Evolutionary conservation across 2,329 filamentous ascomycete genomes (phyloP).

Genomic region (Chaetomium sp.): DNA sequence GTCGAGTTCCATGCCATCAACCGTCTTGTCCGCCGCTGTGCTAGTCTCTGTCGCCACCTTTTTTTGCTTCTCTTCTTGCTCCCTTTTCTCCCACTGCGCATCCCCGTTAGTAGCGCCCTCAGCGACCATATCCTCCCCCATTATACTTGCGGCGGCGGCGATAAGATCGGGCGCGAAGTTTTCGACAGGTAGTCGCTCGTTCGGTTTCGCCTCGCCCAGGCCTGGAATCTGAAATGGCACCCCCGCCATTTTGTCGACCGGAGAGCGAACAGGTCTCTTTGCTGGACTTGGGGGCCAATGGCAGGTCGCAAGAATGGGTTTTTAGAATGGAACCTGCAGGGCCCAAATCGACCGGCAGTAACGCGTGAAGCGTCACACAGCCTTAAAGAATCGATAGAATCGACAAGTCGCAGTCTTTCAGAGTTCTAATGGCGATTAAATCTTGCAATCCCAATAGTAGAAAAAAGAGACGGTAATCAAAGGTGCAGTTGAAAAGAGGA

Average conservation of each 20-base stretch:
- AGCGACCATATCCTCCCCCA: conserved; percentile 17
- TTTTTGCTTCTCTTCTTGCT: conserved; percentile 16
- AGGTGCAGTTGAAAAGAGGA: background rate
- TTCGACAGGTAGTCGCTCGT: conserved; percentile 31
- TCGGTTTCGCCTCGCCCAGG: conserved; percentile 36
- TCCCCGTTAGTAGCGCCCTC: conserved; percentile 21
- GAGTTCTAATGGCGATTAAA: background rate
- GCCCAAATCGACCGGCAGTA: background rate
- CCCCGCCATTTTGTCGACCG: conserved; percentile 29
- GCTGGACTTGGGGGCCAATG: background rate
- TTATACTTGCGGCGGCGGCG: conserved; percentile 29
- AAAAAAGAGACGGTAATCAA: background rate
- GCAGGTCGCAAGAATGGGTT: background rate
- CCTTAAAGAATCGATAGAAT: background rate
- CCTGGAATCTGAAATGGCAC: conserved; percentile 37
- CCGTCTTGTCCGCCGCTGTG: background rate
- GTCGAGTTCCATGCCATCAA: conserved; percentile 27
- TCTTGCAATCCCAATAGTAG: background rate
- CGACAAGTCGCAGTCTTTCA: background rate
- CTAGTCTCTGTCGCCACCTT: conserved; percentile 5
- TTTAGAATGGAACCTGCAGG: background rate
- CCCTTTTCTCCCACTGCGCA: conserved; percentile 16
- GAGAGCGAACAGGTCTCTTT: background rate
- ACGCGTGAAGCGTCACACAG: background rate
- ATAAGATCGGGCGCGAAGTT: conserved; percentile 34